Conservation (phyloP, 2,329 filamentous ascomycete genomes). For the Sordariomycetes sp. region DNA sequence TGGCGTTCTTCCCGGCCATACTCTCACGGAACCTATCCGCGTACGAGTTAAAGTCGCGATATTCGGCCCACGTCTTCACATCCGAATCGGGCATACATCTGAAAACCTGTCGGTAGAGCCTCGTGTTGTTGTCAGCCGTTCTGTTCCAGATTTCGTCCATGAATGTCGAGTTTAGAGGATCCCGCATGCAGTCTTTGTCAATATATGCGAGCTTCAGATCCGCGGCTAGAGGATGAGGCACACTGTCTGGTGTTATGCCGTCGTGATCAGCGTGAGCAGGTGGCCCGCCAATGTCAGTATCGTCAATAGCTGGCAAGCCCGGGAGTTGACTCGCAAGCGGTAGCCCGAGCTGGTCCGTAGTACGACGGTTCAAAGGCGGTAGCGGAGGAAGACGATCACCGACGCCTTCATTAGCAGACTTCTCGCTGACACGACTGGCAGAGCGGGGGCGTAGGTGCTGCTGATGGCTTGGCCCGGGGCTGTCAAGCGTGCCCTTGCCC, state of each 20-base stretch:
- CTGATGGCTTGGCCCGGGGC: conserved; percentile 34
- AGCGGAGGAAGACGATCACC: conserved; percentile 43
- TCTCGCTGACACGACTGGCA: not conserved
- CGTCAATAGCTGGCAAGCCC: conserved; percentile 58
- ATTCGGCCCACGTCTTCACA: conserved; percentile 86
- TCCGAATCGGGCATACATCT: conserved; percentile 95
- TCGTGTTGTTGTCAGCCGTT: conserved; percentile 89
- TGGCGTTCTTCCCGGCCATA: conserved; percentile 34
- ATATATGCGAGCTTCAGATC: conserved; percentile 67
- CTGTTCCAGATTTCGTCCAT: conserved; percentile 81
- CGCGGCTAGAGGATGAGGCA: conserved; percentile 42
- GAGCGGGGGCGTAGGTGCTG: conserved; percentile 11
- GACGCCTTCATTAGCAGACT: not conserved
- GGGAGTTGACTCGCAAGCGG: conserved; percentile 60
- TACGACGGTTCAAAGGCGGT: conserved; percentile 45
- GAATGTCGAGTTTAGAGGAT: conserved; percentile 75
- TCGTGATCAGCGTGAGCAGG: conserved; percentile 42
- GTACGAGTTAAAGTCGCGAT: conserved; percentile 75
- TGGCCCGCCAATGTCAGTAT: conserved; percentile 74
- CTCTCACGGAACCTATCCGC: conserved; percentile 63
- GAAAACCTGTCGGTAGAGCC: conserved; percentile 87
- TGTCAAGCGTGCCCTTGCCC: conserved; percentile 47
- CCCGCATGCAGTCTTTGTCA: conserved; percentile 86
- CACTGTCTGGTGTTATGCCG: conserved; percentile 32
- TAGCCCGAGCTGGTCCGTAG: conserved; percentile 58